phyloP scores from a whole-genome alignment of 192 early-diverging fungal species.

The Oehlia diaphana region DNA sequence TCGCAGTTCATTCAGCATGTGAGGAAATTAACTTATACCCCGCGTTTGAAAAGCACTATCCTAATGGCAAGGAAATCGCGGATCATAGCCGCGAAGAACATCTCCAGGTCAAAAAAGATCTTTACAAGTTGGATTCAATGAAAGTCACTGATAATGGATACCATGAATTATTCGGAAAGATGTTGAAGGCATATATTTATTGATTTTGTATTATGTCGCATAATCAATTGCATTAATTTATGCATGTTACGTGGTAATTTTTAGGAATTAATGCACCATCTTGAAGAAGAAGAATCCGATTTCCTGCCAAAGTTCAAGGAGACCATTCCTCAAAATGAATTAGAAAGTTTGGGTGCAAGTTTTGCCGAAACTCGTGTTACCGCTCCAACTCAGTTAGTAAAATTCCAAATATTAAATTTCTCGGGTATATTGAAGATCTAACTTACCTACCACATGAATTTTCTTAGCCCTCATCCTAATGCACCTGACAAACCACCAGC shows the following conservation, averaged over 20 bases:
- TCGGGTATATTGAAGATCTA: no score
- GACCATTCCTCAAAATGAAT: neutral
- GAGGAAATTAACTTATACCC: constrained; percentile 51
- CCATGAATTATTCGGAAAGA: neutral
- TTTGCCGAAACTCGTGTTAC: constrained; percentile 17
- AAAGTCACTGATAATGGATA: constrained; percentile 34
- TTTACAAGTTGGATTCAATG: constrained; percentile 37
- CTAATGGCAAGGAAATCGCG: constrained; percentile 38
- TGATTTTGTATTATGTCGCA: no score
- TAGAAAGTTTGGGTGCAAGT: neutral
- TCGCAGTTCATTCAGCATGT: constrained; percentile 41
- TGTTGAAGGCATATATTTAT: constrained; percentile 30
- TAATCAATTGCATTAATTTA: no score
- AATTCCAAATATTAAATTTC: no score
- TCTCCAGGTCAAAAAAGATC: constrained; percentile 41
- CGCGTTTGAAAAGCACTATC: constrained; percentile 28
- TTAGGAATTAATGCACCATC: no score
- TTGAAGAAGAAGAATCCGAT: no score
- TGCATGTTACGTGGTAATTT: no score
- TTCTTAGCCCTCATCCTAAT: no score
- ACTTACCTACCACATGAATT: no score
- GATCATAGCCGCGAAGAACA: constrained; percentile 43
- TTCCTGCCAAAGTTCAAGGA: neutral
- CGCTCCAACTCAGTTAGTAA: constrained; percentile 14
- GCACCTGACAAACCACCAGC: no score